These are phyloP conservation scores for Glonium stellatum DNA, from an alignment of 495 filamentous ascomycete species.

Conservation along the genomic window DNA sequence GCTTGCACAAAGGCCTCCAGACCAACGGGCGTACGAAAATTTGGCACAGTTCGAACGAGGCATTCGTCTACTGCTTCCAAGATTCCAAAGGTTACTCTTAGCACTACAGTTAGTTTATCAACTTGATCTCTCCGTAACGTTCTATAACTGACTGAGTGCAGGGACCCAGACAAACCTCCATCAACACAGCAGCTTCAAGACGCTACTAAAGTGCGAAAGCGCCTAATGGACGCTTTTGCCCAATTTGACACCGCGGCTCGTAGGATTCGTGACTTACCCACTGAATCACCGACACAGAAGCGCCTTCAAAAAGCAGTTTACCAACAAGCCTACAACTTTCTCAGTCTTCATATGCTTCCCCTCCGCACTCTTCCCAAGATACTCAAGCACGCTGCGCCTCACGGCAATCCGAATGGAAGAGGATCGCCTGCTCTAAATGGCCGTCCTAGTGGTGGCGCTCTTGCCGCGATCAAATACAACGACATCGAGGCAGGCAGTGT, in stretches of 20 bases:
- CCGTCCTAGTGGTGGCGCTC: constrained; percentile 42
- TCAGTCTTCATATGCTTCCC: constrained; percentile 88
- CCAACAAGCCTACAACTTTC: constrained; percentile 71
- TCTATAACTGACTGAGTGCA: constrained; percentile 22
- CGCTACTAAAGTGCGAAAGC: constrained; percentile 82
- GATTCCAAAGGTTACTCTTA: constrained; percentile 73
- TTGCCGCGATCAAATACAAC: constrained; percentile 56
- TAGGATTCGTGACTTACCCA: constrained; percentile 72
- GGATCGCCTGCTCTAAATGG: constrained; percentile 27
- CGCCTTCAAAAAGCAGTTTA: constrained; percentile 79
- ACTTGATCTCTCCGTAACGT: constrained; percentile 29
- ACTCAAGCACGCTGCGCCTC: constrained; percentile 60
- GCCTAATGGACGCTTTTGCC: constrained; percentile 81
- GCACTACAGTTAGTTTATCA: constrained; percentile 51
- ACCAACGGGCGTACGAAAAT: constrained; percentile 78
- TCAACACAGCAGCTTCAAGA: constrained; percentile 70
- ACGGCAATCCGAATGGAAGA: constrained; percentile 27
- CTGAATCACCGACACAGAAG: constrained; percentile 62
- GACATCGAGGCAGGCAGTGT: constrained; percentile 46
- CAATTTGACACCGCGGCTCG: constrained; percentile 84
- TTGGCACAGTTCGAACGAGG: constrained; percentile 83
- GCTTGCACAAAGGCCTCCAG: constrained; percentile 59
- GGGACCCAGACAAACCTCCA: constrained; percentile 65
- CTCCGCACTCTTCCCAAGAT: constrained; percentile 79
- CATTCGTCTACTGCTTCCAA: constrained; percentile 75